Percentiles rank a stretch among this genome's conserved stretches.
Conservation (phyloP, 768 basidiomycete species). For the Tylopilus intermedius region DNA sequence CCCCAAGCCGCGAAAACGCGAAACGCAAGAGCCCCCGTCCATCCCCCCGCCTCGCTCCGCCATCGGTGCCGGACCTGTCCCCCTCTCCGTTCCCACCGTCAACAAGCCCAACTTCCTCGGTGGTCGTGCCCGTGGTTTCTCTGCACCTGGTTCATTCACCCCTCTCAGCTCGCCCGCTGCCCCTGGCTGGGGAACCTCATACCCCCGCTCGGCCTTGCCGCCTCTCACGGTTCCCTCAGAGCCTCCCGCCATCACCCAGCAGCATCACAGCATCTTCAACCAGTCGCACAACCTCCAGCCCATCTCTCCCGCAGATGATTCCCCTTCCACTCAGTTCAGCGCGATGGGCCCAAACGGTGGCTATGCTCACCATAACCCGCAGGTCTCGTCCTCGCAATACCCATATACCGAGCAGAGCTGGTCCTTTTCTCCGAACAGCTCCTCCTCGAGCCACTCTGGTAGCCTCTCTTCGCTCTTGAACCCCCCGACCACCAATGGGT, state of each 20-base stretch:
- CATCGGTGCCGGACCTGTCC: slow-evolving; percentile 61
- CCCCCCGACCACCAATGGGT: slow-evolving; percentile 45
- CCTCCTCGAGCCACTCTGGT: slow-evolving; percentile 61
- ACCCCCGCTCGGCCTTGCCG: slow-evolving; percentile 63
- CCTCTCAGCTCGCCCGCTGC: slow-evolving; percentile 59
- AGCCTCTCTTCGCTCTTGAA: slow-evolving; percentile 77
- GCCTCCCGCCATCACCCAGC: slow-evolving; percentile 53
- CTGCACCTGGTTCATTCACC: slow-evolving; percentile 76
- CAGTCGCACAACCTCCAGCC: slow-evolving; percentile 58
- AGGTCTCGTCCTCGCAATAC: slow-evolving; percentile 53
- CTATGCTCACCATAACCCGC: slow-evolving; percentile 28
- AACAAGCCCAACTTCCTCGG: slow-evolving; percentile 37
- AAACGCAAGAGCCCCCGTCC: slow-evolving; percentile 58
- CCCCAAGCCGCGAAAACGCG: slow-evolving; percentile 81
- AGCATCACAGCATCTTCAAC: slow-evolving; percentile 53
- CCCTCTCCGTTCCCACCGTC: slow-evolving; percentile 54
- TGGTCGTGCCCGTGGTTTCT: slow-evolving; percentile 73
- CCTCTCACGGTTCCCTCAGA: slow-evolving; percentile 82
- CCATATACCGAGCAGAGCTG: slow-evolving; percentile 63
- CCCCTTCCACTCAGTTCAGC: slow-evolving; percentile 46
- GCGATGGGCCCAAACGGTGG: slow-evolving; percentile 34
- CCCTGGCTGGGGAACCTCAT: slow-evolving; percentile 55
- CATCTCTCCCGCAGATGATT: slow-evolving; percentile 67
- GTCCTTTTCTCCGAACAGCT: slow-evolving; percentile 42
- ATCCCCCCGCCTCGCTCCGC: slow-evolving; percentile 77